phyloP scores from a whole-genome alignment of 768 basidiomycete genomes.

The Pisolithus albus region DNA sequence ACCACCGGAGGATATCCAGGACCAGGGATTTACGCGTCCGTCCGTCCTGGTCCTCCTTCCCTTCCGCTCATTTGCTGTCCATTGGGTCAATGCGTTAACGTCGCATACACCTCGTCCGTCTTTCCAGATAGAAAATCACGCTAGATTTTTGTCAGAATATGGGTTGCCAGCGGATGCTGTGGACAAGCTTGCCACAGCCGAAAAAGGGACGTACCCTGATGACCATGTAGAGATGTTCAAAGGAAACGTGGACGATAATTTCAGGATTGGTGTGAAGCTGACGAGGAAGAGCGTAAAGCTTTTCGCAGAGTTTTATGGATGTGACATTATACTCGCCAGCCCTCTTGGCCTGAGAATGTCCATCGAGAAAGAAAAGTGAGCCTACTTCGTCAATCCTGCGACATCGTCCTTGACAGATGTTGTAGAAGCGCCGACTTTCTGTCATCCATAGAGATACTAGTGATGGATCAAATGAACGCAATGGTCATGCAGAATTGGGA shows the following conservation, averaged over 20 bases:
- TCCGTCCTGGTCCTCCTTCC: constrained; percentile 89
- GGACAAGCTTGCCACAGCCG: constrained; percentile 74
- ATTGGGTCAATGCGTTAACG: constrained; percentile 77
- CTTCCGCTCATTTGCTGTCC: constrained; percentile 81
- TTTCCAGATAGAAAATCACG: constrained; percentile 83
- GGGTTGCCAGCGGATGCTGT: constrained; percentile 68
- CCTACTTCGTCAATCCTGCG: constrained; percentile 4
- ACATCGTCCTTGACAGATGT: not conserved
- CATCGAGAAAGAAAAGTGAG: constrained; percentile 91
- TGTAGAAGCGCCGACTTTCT: constrained; percentile 81
- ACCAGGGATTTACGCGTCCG: constrained; percentile 97
- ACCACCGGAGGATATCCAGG: constrained; percentile 72
- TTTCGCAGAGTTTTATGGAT: constrained; percentile 85
- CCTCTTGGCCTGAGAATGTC: constrained; percentile 86
- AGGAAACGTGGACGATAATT: constrained; percentile 97
- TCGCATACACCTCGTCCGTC: constrained; percentile 63
- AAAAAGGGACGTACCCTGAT: constrained; percentile 68
- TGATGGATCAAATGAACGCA: constrained; percentile 91
- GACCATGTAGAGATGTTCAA: constrained; percentile 93
- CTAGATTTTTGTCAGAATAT: constrained; percentile 79
- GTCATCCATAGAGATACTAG: constrained; percentile 83
- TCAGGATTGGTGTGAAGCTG: constrained; percentile 86
- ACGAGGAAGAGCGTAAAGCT: constrained; percentile 89
- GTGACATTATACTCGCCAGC: constrained; percentile 89
- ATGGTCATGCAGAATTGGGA: constrained; percentile 99